Base-by-base conservation (phyloP, 345 rosid genomes). In the Linum usitatissimum region DNA sequence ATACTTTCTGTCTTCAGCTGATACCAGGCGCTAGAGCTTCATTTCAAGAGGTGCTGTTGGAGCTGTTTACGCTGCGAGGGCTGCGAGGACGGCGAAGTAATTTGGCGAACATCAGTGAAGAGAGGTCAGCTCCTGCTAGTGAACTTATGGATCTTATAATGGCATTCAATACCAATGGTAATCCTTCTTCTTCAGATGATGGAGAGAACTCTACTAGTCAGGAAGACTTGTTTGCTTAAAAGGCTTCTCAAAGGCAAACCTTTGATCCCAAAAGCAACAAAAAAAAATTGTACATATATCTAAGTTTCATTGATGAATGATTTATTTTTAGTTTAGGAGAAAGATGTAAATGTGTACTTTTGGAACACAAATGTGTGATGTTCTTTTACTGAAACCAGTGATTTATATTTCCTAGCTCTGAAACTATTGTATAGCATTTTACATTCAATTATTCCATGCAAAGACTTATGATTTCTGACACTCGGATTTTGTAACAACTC, bases 1-100 rank as follows among this genome's bases (percentile, higher is more conserved):
- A 72, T 73, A 67, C 71, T 73, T 78, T 83, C 68, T 75, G 73
- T 83, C 64, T 75, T 70, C 86, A 83, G 94, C 78, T 74, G 30
- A 83, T 80, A 69, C 81, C 80, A 5, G 79, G 39, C 79, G 71
- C 79, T 56, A 77, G 81, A 51, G 73, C 77, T 56, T 73, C 81
- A 19, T 75, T 84, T 0, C 68, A 70, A 51, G 83, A 82, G 61
- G 77, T 86, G 67, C 62, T 87, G 82, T 18, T 74, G 61, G 88
- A 79, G 53, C 74, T 83, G 59, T 80, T 82, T 68, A 78, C 80
- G 9, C 64, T 81, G 64, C 84, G 64, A 65, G 69, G 76, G 70
- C 68, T 80, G 65, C 84, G 64, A 61, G 67, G 76, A 70, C 66
- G 60, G 55, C 66, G 77, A 15, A 73, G 67, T 42, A 70, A 69